A percentile compares a stretch with the other conserved stretches of the same genome.
phyloP scores from a whole-genome alignment of 2,329 filamentous ascomycete species.

The Salinomyces thailandicus region DNA sequence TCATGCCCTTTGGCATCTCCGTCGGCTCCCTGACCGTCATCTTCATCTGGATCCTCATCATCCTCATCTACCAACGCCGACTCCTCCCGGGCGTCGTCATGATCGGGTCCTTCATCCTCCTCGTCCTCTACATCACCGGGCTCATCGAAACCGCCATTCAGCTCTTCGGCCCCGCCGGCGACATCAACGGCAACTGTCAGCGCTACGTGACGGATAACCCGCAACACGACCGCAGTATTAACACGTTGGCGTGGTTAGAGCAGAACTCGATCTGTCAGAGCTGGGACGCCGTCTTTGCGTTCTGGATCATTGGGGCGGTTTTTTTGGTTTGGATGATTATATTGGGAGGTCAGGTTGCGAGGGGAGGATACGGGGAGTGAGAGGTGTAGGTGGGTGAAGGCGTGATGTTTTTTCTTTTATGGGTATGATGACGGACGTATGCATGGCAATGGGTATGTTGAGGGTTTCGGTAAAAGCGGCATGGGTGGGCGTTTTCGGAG shows the following conservation, averaged over 20 bases:
- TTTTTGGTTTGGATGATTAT: slow-evolving; percentile 58
- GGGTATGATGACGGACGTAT: no score
- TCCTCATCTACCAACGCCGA: slow-evolving; percentile 45
- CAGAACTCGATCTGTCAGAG: slow-evolving; percentile 54
- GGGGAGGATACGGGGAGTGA: slow-evolving; percentile 19
- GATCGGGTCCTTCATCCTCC: slow-evolving; percentile 50
- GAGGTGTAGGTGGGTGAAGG: no score
- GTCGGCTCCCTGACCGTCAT: slow-evolving; percentile 46
- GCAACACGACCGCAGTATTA: slow-evolving; percentile 38
- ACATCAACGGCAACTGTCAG: slow-evolving; percentile 50
- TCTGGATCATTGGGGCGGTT: slow-evolving; percentile 53
- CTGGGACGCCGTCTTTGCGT: slow-evolving; percentile 54
- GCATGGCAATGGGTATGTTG: no score
- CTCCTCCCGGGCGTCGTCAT: slow-evolving; percentile 51
- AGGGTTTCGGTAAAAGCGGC: no score
- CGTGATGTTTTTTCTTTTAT: background rate
- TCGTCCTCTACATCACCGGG: slow-evolving; percentile 51
- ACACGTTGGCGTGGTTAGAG: slow-evolving; percentile 52
- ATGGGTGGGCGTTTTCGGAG: no score
- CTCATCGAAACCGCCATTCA: slow-evolving; percentile 54
- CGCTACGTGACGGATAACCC: slow-evolving; percentile 44
- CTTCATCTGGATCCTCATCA: slow-evolving; percentile 49
- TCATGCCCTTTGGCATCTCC: slow-evolving; percentile 54
- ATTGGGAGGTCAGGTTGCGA: slow-evolving; percentile 35
- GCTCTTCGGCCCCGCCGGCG: slow-evolving; percentile 46